Base-by-base conservation (phyloP, 176 grass and related monocot species). In the Panicum miliaceum region DNA sequence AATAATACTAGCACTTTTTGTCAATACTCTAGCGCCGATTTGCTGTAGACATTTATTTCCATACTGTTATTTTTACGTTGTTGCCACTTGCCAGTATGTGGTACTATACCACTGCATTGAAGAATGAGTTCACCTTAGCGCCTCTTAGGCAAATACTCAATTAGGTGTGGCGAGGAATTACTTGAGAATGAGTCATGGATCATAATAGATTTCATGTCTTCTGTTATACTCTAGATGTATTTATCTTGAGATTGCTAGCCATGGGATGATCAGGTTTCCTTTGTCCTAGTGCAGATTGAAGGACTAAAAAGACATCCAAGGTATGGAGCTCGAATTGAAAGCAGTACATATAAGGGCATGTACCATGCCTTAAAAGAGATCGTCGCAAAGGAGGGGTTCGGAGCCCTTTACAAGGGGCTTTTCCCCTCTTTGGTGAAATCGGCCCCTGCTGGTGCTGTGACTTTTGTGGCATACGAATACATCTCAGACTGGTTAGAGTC, bases 371-470 rank as follows among this genome's bases (percentile, higher is more conserved):
- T 99, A 12, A 88, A 78, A 90, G 89, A 94, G 74, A 99, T 99
- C 72, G 35, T 99, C 53, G 58, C 43, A 12, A 90, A 83, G 75
- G 96, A 99, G 72, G 96, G 96, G 10, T 70, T 84, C 58, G 77
- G 88, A 62, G 93, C 91, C 51, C 90, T 99, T 70, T 99, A 96
- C 78, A 99, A 99, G 81, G 96, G 96, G 43, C 92, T 99, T 75
- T 84, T 96, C 52, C 96, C 96, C 14, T 96, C 93, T 35, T 52
- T 99, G 53, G 87, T 99, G 79, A 99, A 99, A 89, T 96, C 96
- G 23, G 96, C 96, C 57, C 96, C 96, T 52, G 96, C 96, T 72
- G 93, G 89, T 82, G 96, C 96, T 12, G 93, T 99, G 78, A 99
- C 96, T 23, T 99, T 99, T 81, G 68, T 96, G 88, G 89, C 93